These are phyloP conservation scores for Chlamydomonas sp. DNA, from an alignment of 139 green algal genomes.

Conservation along the genomic window DNA sequence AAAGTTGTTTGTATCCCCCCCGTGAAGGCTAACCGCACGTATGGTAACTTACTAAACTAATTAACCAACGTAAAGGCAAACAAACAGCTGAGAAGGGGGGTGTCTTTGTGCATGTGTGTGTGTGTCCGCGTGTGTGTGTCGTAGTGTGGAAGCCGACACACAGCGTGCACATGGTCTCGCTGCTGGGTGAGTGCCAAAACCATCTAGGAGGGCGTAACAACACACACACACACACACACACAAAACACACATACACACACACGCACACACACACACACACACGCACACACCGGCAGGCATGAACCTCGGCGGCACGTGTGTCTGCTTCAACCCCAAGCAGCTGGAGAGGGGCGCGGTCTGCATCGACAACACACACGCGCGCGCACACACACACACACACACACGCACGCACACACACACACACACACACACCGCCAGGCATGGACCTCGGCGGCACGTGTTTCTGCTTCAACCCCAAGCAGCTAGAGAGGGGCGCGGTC, in stretches of 20 bases:
- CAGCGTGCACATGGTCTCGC: slow-evolving; percentile 51
- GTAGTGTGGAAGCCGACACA: slow-evolving; percentile 65
- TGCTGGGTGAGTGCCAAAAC: slow-evolving; percentile 34
- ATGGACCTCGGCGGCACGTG: slow-evolving; percentile 43
- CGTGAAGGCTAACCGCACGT: too few species aligned
- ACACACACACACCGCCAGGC: slow-evolving; percentile 16
- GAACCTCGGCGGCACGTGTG: slow-evolving; percentile 37
- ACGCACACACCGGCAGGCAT: slow-evolving; percentile 24
- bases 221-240: too few species aligned
- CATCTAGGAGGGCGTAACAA: too few species aligned
- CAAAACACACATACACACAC: too few species aligned
- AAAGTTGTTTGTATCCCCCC: too few species aligned
- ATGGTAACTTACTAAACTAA: too few species aligned
- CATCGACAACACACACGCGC: slow-evolving; percentile 15
- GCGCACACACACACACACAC: too few species aligned
- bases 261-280: background rate
- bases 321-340: slow-evolving; percentile 37
- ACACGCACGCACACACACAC: background rate
- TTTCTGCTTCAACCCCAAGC: slow-evolving; percentile 36
- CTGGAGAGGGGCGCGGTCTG: slow-evolving; percentile 38
- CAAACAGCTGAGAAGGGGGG: too few species aligned
- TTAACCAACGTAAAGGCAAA: too few species aligned
- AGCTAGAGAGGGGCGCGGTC: slow-evolving; percentile 35
- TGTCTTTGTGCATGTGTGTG: background rate
- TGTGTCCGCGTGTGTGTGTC: slow-evolving; percentile 30